Conservation (phyloP, 2,329 filamentous ascomycete genomes). For the Fusarium chlamydosporum region DNA sequence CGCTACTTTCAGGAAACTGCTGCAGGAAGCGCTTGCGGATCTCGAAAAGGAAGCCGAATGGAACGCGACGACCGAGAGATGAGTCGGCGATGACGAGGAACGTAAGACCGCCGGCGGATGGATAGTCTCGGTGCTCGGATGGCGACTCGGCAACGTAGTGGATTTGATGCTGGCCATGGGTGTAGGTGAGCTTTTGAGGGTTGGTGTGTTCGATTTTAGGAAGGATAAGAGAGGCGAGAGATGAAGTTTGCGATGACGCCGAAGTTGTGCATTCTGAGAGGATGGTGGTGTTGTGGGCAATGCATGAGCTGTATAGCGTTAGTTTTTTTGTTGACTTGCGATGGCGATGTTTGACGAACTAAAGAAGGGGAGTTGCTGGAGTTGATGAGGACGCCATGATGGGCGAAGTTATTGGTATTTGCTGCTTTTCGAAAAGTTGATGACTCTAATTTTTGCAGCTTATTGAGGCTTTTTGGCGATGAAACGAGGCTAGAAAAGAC, state of each 20-base stretch:
- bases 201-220: conserved; percentile 89
- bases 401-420: neutral
- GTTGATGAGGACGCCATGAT: conserved; percentile 80
- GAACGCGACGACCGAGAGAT: conserved; percentile 85
- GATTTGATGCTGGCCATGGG: conserved; percentile 90
- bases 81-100: conserved; percentile 91
- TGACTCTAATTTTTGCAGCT: neutral
- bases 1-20: conserved; percentile 75
- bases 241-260: conserved; percentile 84
- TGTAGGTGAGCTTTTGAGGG: conserved; percentile 93
- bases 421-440: neutral
- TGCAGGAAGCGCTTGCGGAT: conserved; percentile 89
- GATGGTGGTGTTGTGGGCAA: conserved; percentile 93
- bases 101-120: conserved; percentile 83
- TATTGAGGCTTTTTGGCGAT: neutral
- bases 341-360: conserved; percentile 65
- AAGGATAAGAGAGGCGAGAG: conserved; percentile 91
- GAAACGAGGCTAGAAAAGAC: conserved; percentile 6
- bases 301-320: conserved; percentile 78
- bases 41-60: conserved; percentile 92
- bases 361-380: conserved; percentile 77
- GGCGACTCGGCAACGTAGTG: conserved; percentile 94
- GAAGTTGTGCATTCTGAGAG: conserved; percentile 92
- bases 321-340: conserved; percentile 3
- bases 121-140: conserved; percentile 70